phyloP scores from a whole-genome alignment of 257 asterid species.

The Orobanche coerulescens region DNA sequence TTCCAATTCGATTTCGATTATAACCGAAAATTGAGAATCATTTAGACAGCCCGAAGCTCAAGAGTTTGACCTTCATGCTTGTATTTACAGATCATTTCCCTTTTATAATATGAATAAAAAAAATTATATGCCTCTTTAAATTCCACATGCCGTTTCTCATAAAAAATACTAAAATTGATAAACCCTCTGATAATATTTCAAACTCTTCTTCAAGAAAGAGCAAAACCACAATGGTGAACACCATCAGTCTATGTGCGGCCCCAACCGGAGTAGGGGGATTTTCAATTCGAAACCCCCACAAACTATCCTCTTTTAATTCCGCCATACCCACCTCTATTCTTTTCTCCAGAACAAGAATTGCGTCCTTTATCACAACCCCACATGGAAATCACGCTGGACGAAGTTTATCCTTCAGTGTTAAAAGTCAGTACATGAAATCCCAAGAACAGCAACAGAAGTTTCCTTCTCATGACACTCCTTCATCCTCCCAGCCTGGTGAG shows the following conservation, averaged over 20 bases:
- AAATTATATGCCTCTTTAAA: too few relatives aligned
- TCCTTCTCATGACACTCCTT: constrained; percentile 34
- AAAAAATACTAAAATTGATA: too few relatives aligned
- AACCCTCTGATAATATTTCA: constrained; percentile 19
- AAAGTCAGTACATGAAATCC: constrained; percentile 48
- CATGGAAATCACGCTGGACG: constrained; percentile 16
- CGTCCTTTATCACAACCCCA: constrained; percentile 16
- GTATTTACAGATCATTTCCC: too few relatives aligned
- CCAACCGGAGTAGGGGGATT: constrained; percentile 23
- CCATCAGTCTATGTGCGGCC: constrained; percentile 37
- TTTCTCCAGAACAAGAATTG: constrained; percentile 21
- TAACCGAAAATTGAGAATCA: too few relatives aligned
- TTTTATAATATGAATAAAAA: too few relatives aligned
- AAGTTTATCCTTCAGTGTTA: constrained; percentile 27
- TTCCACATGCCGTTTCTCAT: too few relatives aligned
- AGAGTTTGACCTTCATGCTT: too few relatives aligned
- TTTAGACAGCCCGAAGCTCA: too few relatives aligned
- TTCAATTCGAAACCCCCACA: constrained; percentile 38
- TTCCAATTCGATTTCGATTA: too few relatives aligned
- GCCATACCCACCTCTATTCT: constrained; percentile 21
- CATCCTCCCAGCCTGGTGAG: constrained; percentile 44
- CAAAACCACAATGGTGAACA: constrained; percentile 30
- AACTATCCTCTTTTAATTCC: constrained; percentile 25
- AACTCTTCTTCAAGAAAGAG: background rate
- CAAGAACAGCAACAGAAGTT: constrained; percentile 49